These are phyloP conservation scores for Endogone sp. DNA, from an alignment of 192 early-diverging fungal genomes.

Conservation along the genomic window DNA sequence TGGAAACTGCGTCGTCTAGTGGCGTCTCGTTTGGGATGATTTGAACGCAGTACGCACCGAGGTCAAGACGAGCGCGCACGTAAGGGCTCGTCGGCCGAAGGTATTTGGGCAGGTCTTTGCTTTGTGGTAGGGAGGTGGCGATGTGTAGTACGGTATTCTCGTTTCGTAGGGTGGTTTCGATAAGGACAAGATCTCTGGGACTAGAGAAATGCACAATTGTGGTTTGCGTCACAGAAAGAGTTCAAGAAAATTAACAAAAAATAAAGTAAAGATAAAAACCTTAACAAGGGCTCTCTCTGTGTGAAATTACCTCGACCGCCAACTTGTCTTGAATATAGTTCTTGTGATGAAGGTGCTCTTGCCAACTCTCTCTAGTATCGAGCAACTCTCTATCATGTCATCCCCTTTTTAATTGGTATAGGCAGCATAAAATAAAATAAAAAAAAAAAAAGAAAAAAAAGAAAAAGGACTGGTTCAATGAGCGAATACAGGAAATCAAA, in stretches of 20 bases:
- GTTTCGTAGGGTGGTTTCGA: constrained; percentile 33
- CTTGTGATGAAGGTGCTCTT: constrained; percentile 35
- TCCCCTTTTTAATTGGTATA: constrained; percentile 21
- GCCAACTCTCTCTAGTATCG: constrained; percentile 30
- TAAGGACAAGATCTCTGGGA: constrained; percentile 31
- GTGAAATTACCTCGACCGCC: constrained; percentile 27
- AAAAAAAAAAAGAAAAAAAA: too few species aligned
- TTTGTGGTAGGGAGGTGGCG: constrained; percentile 32
- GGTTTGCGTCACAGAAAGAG: too few species aligned
- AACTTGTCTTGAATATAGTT: constrained; percentile 32
- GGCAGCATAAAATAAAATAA: background rate
- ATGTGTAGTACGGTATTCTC: constrained; percentile 36
- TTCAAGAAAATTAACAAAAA: too few species aligned
- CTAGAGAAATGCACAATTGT: too few species aligned
- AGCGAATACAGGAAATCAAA: too few species aligned
- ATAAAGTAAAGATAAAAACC: too few species aligned
- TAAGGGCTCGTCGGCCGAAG: constrained; percentile 31
- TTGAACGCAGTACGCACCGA: constrained; percentile 31
- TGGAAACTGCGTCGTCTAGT: constrained; percentile 29
- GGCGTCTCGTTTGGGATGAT: constrained; percentile 21
- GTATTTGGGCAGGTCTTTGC: constrained; percentile 34
- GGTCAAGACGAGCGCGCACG: constrained; percentile 33
- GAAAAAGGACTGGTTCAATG: too few species aligned
- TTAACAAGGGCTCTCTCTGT: too few species aligned
- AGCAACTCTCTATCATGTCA: constrained; percentile 34